A percentile compares a stretch with the other conserved stretches of the same genome.
Conservation (phyloP, 371 early-diverging fungal species). For the Parasitella parasitica region DNA sequence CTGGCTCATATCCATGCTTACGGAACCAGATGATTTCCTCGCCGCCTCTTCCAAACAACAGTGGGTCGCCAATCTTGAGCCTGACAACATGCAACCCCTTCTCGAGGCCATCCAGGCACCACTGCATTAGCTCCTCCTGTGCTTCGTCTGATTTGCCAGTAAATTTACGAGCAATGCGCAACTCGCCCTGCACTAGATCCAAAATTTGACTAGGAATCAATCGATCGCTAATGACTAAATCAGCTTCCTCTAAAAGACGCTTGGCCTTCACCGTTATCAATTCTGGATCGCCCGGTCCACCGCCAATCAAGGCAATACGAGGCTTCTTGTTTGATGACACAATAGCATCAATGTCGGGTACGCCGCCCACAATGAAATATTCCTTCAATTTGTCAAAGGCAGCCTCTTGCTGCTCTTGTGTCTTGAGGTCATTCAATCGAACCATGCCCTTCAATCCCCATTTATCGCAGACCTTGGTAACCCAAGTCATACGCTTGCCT, state of each 20-base stretch:
- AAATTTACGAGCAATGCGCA: slow-evolving; percentile 72
- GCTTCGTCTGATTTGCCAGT: slow-evolving; percentile 58
- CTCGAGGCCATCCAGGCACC: slow-evolving; percentile 69
- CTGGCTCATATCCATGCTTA: slow-evolving; percentile 63
- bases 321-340: slow-evolving; percentile 27
- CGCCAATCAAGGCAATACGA: slow-evolving; percentile 74
- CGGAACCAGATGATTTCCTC: slow-evolving; percentile 83
- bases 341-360: slow-evolving; percentile 29
- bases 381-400: slow-evolving; percentile 55
- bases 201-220: slow-evolving; percentile 72
- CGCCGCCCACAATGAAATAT: slow-evolving; percentile 49
- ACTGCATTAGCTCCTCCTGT: slow-evolving; percentile 67
- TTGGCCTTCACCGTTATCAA: slow-evolving; percentile 72
- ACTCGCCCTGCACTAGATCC: slow-evolving; percentile 58
- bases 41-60: slow-evolving; percentile 90
- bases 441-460: slow-evolving; percentile 47
- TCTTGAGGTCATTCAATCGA: slow-evolving; percentile 21
- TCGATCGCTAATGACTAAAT: slow-evolving; percentile 81
- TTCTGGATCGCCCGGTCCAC: slow-evolving; percentile 86
- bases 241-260: slow-evolving; percentile 63
- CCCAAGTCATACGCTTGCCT: slow-evolving; percentile 82
- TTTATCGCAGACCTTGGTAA: slow-evolving; percentile 67
- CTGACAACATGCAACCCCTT: slow-evolving; percentile 76
- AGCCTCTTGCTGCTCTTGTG: slow-evolving; percentile 22
- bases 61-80: slow-evolving; percentile 89